Evolutionary conservation across 495 filamentous ascomycete species (phyloP), one percentile per base, ranked within the genome.

Genomic region (Lentithecium fluviatile): DNA sequence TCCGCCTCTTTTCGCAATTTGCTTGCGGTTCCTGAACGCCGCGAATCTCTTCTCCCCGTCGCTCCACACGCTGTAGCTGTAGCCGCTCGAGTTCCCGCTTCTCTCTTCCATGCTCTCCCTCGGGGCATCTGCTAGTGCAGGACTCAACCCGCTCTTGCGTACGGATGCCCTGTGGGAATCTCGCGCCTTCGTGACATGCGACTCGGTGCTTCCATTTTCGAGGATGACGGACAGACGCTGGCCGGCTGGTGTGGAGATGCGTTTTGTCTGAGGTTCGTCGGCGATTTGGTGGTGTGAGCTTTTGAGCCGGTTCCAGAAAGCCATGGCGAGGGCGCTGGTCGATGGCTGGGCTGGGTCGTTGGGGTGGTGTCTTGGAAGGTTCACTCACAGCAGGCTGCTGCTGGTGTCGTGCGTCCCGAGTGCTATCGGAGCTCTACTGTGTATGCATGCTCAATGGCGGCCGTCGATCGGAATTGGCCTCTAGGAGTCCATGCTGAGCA

Each of bases 151-250:
- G n/a, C 56, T 65, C 48, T 59, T 63, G 32, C 55, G 29, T 21
- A 58, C 19, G 6, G 65, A 68, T 6, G 32, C 26, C 20, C 65
- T 29, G 26, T 61, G 45, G 2, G 59, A n/a, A 15, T 64, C 65
- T 12, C 56, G 53, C 47, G 59, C 21, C 26, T 60, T 56, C 32
- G 25, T 20, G 29, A 10, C 29, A 32, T 32, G 29, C 29, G 29
- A 32, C 29, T 32, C 29, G 3, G 29, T 32, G 29, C 29, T 32
- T 32, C 29, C 29, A 32, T 66, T 61, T 53, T 74, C 72, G 21
- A 71, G 63, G 45, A 74, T 71, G n/a, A 69, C 65, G 24, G 70
- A 69, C 13, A 74, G 60, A 11, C 72, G 69, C 38, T 67, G 55
- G 37, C 68, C 70, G 21, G 66, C 70, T 13, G 70, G 69, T 25